Evolutionary conservation across 345 rosid genomes (phyloP), one percentile per base, ranked within the genome.

Genomic region (Eucalyptus pauciflora): DNA sequence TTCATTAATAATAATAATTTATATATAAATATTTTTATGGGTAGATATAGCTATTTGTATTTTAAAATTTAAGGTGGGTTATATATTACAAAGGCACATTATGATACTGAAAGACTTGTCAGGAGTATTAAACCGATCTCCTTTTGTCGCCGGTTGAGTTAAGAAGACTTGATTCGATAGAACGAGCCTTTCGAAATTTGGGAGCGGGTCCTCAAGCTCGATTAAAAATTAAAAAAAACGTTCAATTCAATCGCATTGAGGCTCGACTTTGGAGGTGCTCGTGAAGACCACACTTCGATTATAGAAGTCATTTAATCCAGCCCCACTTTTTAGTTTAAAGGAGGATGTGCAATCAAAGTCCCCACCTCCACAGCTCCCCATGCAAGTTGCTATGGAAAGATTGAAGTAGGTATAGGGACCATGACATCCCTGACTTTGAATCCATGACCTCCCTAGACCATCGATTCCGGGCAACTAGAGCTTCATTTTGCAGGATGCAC

Each of bases 11-110:
- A 60, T 60, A 58, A 60, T 27, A 60, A 13, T 7, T 67, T 67
- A 29, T n/a, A n/a, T n/a, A 1, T 15, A n/a, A 2, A 67, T 15
- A 1, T 67, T 31, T 8, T 67, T 3, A 8, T 67, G 20, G 18
- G 20, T 8, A 67, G 10, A 67, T 67, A 31, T 67, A 15, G 15
- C 7, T 31, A 4, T 7, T n/a, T 2, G 20, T 52, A 52, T 20
- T 20, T 52, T 52, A 52, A 52, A 52, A 18, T 52, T 52, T 52
- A 52, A 52, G 25, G 58, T 52, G 58, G 25, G 58, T 52, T 20
- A 52, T 31, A n/a, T 0, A n/a, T n/a, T n/a, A 14, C 0, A 14
- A 2, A 3, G 76, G 5, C 3, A 2, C 0, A 1, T 33, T 16
- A 69, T 7, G 80, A 33, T 33, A 43, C 6, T 7, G 22, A 71